Conservation (phyloP, 805 yeast genomes). For the Yamadazyma insecticola region DNA sequence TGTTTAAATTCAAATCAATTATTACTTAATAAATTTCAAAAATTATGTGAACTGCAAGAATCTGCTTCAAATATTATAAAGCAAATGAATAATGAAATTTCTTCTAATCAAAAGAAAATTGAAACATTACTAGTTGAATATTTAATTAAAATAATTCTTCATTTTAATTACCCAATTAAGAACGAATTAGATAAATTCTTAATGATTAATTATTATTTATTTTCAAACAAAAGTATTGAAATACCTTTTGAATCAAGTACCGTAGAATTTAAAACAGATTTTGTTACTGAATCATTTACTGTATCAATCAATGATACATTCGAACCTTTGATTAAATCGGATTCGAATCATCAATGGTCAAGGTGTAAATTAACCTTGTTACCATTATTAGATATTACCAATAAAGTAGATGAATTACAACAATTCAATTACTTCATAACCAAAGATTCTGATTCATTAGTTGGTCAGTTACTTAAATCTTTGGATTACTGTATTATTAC, state of each 20-base stretch:
- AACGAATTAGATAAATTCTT: slow-evolving; percentile 12
- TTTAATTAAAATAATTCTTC: slow-evolving; percentile 15
- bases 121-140: slow-evolving; percentile 13
- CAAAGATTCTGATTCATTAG: slow-evolving; percentile 9
- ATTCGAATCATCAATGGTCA: slow-evolving; percentile 32
- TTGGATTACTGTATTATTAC: slow-evolving; percentile 31
- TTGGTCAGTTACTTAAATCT: slow-evolving; percentile 14
- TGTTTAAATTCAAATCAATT: slow-evolving; percentile 10
- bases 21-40: slow-evolving; percentile 3
- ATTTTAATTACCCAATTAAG: slow-evolving; percentile 6
- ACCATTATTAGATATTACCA: slow-evolving; percentile 31
- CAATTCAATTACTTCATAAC: slow-evolving; percentile 23
- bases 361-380: slow-evolving; percentile 31
- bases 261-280: slow-evolving; percentile 24
- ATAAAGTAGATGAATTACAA: slow-evolving; percentile 28
- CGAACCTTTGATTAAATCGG: slow-evolving; percentile 19
- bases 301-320: slow-evolving; percentile 12
- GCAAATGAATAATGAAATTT: neutral
- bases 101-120: slow-evolving; percentile 14
- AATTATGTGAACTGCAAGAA: neutral
- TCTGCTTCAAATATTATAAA: neutral
- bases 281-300: slow-evolving; percentile 29
- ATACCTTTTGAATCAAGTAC: slow-evolving; percentile 12
- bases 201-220: slow-evolving; percentile 9
- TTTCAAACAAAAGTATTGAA: slow-evolving; percentile 2